Evolutionary conservation across 2,329 filamentous ascomycete genomes (phyloP).

Genomic region (Neonectria hederae): DNA sequence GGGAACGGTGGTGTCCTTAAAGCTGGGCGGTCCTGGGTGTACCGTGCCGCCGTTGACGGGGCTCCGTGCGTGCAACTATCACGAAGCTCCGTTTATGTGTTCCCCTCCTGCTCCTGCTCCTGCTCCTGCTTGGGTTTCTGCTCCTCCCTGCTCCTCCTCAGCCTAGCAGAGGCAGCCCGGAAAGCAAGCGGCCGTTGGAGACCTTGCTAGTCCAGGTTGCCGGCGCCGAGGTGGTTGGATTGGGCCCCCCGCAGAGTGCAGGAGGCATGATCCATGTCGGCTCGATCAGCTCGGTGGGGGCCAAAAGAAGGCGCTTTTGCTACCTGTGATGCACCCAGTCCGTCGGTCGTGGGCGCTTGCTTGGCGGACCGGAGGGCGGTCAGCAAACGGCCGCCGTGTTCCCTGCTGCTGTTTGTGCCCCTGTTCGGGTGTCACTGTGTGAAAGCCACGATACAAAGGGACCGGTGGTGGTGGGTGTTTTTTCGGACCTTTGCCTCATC

Average conservation of each 20-base stretch:
- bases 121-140: no score
- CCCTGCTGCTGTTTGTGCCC: background rate
- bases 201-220: background rate
- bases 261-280: slow-evolving; percentile 24
- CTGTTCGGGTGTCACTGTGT: background rate
- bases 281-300: slow-evolving; percentile 26
- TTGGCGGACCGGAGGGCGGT: slow-evolving; percentile 17
- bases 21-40: background rate
- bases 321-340: slow-evolving; percentile 3
- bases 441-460: background rate
- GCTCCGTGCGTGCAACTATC: background rate
- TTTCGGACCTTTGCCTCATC: background rate
- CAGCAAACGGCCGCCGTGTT: slow-evolving; percentile 5
- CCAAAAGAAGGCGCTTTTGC: background rate
- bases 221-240: background rate
- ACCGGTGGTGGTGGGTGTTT: background rate
- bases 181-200: background rate
- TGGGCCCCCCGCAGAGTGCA: background rate
- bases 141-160: background rate
- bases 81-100: background rate
- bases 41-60: background rate
- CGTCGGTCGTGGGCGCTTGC: slow-evolving; percentile 14
- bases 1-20: background rate
- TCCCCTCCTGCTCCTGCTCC: background rate
- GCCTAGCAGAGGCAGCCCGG: background rate